phyloP scores from a whole-genome alignment of 2,329 filamentous ascomycete genomes.

The Sporothrix brunneoviolacea region DNA sequence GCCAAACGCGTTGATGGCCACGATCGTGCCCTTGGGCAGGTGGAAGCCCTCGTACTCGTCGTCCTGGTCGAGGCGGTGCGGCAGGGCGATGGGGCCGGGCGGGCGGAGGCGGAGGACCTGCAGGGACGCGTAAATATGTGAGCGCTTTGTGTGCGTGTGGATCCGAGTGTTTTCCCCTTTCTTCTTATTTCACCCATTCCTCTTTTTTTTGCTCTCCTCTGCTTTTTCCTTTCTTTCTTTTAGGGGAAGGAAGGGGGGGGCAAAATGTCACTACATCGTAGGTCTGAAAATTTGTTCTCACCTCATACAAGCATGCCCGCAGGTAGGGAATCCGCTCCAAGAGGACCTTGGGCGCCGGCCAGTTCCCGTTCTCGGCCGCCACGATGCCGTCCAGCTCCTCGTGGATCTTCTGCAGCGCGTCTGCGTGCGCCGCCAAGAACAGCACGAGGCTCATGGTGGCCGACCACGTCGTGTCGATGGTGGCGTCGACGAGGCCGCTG shows the following conservation, averaged over 20 bases:
- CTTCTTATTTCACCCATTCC: too few species aligned
- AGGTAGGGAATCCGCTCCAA: background rate
- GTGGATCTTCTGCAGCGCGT: background rate
- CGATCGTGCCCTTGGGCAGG: background rate
- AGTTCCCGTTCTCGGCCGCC: background rate
- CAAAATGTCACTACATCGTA: too few species aligned
- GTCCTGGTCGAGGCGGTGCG: background rate
- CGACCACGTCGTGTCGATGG: background rate
- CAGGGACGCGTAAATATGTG: too few species aligned
- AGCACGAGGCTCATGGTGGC: background rate
- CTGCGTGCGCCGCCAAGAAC: background rate
- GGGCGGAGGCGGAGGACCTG: background rate
- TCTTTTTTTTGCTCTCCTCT: too few species aligned
- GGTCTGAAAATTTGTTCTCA: too few species aligned
- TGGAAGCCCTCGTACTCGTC: background rate
- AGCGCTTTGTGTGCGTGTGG: too few species aligned
- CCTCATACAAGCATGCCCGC: background rate
- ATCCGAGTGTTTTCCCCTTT: too few species aligned
- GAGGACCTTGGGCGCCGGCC: background rate
- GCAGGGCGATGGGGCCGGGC: background rate
- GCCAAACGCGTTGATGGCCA: background rate
- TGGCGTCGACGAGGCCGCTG: background rate
- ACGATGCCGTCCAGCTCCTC: background rate
- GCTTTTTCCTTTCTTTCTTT: too few species aligned
- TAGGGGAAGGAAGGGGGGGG: too few species aligned